A percentile compares a stretch with the other conserved stretches of the same genome.
Conservation (phyloP, 805 yeast species). For the Yarrowia sp. region DNA sequence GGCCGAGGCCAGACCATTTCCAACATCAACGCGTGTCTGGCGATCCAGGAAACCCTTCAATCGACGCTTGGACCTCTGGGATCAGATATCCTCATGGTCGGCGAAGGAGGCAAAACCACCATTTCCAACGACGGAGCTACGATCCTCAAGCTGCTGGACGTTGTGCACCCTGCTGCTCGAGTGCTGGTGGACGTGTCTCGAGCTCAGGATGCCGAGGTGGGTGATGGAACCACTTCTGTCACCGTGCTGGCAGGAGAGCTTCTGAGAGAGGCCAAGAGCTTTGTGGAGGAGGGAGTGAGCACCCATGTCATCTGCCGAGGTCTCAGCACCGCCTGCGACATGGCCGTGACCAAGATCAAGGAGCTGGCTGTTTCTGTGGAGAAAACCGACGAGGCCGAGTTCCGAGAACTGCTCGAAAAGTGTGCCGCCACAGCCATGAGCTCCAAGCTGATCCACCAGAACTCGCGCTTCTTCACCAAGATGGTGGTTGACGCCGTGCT, state of each 20-base stretch:
- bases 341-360: conserved; percentile 69
- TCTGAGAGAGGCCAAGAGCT: conserved; percentile 81
- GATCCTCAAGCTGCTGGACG: conserved; percentile 83
- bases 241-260: conserved; percentile 89
- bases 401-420: conserved; percentile 75
- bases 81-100: conserved; percentile 88
- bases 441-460: conserved; percentile 84
- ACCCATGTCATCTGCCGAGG: conserved; percentile 88
- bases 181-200: conserved; percentile 91
- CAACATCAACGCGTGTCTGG: conserved; percentile 94
- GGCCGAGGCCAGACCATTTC: conserved; percentile 95
- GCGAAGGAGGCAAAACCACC: conserved; percentile 79
- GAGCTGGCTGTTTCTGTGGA: conserved; percentile 75
- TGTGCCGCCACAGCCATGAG: conserved; percentile 98
- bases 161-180: conserved; percentile 97
- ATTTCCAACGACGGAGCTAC: conserved; percentile 99
- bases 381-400: conserved; percentile 52
- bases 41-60: conserved; percentile 91
- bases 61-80: conserved; percentile 98
- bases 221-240: conserved; percentile 98
- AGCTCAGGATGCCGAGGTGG: conserved; percentile 97
- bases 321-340: conserved; percentile 72
- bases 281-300: conserved; percentile 94
- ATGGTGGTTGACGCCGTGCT: conserved; percentile 97
- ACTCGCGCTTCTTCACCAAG: conserved; percentile 84